Evolutionary conservation across 139 green algal genomes (phyloP).

Genomic region (Klebsormidium nitens): DNA sequence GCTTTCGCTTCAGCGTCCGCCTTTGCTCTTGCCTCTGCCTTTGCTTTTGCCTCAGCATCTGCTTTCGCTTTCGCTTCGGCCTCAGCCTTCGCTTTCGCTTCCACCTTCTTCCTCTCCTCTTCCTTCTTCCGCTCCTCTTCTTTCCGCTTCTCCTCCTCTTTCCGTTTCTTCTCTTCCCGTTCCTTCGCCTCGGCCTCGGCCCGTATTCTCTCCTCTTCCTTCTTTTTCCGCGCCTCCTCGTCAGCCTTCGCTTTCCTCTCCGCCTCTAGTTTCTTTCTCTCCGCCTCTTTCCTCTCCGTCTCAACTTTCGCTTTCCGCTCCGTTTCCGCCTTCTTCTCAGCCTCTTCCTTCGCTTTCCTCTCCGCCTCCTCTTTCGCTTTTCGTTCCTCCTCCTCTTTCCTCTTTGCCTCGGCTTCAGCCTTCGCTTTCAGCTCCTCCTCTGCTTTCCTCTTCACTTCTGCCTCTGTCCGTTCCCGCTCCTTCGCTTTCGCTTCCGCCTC

Average conservation of each 20-base stretch:
- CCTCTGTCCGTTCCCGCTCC: not conserved
- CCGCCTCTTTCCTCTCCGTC: not conserved
- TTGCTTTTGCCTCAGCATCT: not conserved
- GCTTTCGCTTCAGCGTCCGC: not conserved
- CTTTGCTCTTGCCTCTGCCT: not conserved
- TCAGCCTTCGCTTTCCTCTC: not conserved
- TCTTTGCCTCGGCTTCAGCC: not conserved
- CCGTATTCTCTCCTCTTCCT: not conserved
- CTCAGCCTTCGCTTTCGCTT: not conserved
- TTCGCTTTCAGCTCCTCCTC: not conserved
- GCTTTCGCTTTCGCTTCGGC: not conserved
- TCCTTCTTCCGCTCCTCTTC: not conserved
- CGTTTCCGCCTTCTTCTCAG: not conserved
- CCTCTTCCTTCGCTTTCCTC: not conserved
- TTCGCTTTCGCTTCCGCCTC: not conserved
- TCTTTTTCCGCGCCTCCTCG: not conserved
- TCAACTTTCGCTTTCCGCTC: not conserved
- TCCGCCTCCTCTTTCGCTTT: conserved; percentile 1
- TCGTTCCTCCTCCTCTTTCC: not conserved
- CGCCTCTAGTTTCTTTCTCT: not conserved
- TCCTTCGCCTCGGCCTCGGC: not conserved
- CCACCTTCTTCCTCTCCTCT: not conserved
- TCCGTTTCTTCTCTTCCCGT: not conserved
- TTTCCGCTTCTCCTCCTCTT: not conserved
- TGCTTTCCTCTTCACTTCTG: not conserved